Evolutionary conservation across 805 yeast species (phyloP), one percentile per base, ranked within the genome.

Genomic region (Cyberlindnera bimundalis): DNA sequence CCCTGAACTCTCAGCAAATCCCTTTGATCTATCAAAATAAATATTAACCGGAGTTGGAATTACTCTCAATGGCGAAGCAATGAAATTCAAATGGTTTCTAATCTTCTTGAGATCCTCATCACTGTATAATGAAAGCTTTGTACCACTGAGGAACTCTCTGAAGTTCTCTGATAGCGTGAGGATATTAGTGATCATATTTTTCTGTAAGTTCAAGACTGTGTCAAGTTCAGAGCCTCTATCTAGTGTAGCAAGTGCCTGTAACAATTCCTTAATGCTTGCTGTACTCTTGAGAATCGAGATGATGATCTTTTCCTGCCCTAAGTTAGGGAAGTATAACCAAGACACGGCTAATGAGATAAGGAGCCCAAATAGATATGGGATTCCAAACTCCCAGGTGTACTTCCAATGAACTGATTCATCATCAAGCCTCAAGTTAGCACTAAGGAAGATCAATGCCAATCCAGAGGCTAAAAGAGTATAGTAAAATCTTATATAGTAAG

Each of bases 341-440:
- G 70, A 66, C 2, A 67, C 60, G 1, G 61, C 18, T 11, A 71
- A 40, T 0, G 73, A 64, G 1, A 70, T 37, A 13, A 66, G 25
- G 3, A 70, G 40, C 2, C 78, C 79, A 48, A 71, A 68, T 0
- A 67, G 43, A 43, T 68, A 71, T 0, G 78, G 74, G 7, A 73
- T 60, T 5, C 67, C 67, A 45, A 71, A 64, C 37, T 71, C 64
- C 70, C 73, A 64, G 36, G 53, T 55, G 40, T 57, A 37, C 19
- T 48, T 47, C 71, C 73, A 67, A n/a, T 59, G 34, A 5, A 52
- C 44, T 2, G 12, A 19, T 9, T 60, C 57, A 8, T 64, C 52
- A 32, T 62, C 49, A 14, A 56, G 64, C 4, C 45, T 29, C 12
- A 51, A 16, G 42, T 51, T 38, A 27, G 59, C 37, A 3, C 51